Base-by-base conservation (phyloP, 1,284 basidiomycete species). In the Irpex rosettiformis region DNA sequence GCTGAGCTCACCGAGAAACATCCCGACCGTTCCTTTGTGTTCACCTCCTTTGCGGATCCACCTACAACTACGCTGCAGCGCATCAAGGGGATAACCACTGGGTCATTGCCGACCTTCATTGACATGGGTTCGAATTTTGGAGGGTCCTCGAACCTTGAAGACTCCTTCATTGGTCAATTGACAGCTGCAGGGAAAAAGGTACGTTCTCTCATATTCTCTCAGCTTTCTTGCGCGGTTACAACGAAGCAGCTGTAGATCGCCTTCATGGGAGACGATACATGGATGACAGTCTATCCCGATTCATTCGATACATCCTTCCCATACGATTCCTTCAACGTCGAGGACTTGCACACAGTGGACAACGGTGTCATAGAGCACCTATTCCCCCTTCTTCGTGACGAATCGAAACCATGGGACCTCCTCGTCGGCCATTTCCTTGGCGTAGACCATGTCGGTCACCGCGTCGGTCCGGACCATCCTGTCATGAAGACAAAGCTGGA, bases 281-380 rank as follows among this genome's bases (percentile, higher is more conserved):
- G 97, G 97, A 83, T 89, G 70, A 85, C 88, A 2, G 84, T 97
- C 13, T 99, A 96, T 69, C 93, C 96, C 0, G 73, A 81, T 54
- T 75, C 85, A 1, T 94, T 98, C 28, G 87, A 89, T 63, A 85
- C 90, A 75, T 80, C 86, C 1, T 89, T 86, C 70, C 89, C 94
- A 0, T 98, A 88, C 70, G 95, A 98, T 72, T 98, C 94, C 1
- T 99, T 99, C 82, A 96, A 99, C 72, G 96, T 99, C 60, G 96
- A 98, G 73, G 97, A 99, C 70, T 80, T 99, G 16, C 94, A 99
- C 69, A 92, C 93, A 0, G 97, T 99, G 37, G 97, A 99, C 69
- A 79, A 89, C 54, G 96, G 96, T 7, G 95, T 99, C 58, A 86
- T 90, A 45, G 67, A 75, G 11, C 86, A 94, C 67, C 80, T 99